These are phyloP conservation scores for Akanthomyces dipterigenus DNA, from an alignment of 2,329 filamentous ascomycete genomes.

Conservation along the genomic window DNA sequence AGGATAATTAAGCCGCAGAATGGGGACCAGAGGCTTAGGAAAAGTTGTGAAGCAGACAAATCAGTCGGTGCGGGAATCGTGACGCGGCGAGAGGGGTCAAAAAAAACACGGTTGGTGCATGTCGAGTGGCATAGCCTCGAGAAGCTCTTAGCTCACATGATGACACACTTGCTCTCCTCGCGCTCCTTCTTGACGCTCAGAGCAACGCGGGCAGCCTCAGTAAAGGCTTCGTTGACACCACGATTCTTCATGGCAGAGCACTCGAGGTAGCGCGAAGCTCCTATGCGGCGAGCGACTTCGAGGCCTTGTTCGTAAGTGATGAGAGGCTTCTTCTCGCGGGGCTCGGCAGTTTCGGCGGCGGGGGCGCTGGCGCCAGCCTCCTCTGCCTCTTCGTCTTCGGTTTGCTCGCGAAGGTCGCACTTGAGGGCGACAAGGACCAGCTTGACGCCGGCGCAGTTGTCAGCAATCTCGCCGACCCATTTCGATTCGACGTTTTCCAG, in stretches of 20 bases:
- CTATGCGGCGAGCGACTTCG: conserved; percentile 84
- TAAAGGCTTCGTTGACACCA: conserved; percentile 97
- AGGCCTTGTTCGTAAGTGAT: conserved; percentile 90
- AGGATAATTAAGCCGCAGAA: neutral
- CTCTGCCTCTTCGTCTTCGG: conserved; percentile 61
- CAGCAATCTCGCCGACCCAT: conserved; percentile 96
- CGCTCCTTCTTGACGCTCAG: conserved; percentile 63
- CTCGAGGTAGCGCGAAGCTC: conserved; percentile 90
- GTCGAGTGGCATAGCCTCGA: neutral
- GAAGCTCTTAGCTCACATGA: conserved; percentile 43
- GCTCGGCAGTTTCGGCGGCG: conserved; percentile 23
- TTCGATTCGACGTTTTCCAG: conserved; percentile 98
- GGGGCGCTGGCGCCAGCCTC: conserved; percentile 41
- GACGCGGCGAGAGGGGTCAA: neutral
- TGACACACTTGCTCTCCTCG: conserved; percentile 52
- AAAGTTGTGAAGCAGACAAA: neutral
- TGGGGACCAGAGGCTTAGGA: neutral
- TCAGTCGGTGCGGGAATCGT: neutral
- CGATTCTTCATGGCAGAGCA: conserved; percentile 98
- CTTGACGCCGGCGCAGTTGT: conserved; percentile 94
- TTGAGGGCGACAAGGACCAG: conserved; percentile 93
- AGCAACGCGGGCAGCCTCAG: conserved; percentile 91
- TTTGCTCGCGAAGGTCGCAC: conserved; percentile 83
- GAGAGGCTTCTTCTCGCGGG: conserved; percentile 58
- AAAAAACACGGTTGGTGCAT: neutral